These are phyloP conservation scores for Starmerella davenportii DNA, from an alignment of 805 yeast genomes.

Conservation along the genomic window DNA sequence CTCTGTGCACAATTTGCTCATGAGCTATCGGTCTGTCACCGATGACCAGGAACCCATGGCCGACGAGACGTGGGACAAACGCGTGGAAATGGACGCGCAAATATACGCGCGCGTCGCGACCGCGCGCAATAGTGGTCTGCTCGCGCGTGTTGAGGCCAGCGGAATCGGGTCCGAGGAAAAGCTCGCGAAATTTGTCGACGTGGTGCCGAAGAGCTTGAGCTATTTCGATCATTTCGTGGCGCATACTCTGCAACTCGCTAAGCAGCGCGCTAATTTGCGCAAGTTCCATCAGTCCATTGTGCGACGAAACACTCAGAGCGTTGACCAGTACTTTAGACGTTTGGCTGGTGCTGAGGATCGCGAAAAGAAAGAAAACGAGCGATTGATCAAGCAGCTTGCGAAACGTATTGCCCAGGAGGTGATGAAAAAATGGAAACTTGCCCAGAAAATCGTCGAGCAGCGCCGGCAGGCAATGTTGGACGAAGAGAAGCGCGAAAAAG, in stretches of 20 bases:
- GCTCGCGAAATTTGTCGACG: constrained; percentile 31
- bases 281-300: constrained; percentile 48
- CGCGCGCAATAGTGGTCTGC: constrained; percentile 27
- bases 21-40: constrained; percentile 40
- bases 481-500: constrained; percentile 58
- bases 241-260: constrained; percentile 59
- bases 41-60: constrained; percentile 42
- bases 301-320: constrained; percentile 56
- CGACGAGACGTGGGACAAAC: constrained; percentile 23
- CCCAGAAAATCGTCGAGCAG: constrained; percentile 58
- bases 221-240: constrained; percentile 56
- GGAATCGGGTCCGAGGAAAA: constrained; percentile 10
- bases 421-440: constrained; percentile 76
- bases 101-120: constrained; percentile 29
- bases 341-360: constrained; percentile 79
- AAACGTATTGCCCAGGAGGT: constrained; percentile 68
- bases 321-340: constrained; percentile 74
- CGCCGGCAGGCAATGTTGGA: constrained; percentile 47
- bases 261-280: constrained; percentile 47
- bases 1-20: constrained; percentile 29
- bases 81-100: constrained; percentile 35
- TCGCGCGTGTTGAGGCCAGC: constrained; percentile 19
- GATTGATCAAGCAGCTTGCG: constrained; percentile 50
- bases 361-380: constrained; percentile 55
- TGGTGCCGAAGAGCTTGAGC: constrained; percentile 31